Base-by-base conservation (phyloP, 768 basidiomycete species). In the Lentinula boryana region DNA sequence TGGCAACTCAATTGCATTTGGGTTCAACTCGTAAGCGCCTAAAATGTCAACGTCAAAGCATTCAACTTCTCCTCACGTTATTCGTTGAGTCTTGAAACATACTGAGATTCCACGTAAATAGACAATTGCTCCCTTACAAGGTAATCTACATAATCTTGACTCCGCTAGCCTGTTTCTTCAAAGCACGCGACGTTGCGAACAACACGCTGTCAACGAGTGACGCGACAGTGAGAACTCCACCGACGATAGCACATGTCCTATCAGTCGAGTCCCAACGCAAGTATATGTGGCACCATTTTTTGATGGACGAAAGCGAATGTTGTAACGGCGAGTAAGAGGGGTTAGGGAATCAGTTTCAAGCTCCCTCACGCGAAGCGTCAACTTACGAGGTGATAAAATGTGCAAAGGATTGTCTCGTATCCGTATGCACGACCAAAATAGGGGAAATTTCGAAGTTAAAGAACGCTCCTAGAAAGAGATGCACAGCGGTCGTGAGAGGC, bases 361-460 rank as follows among this genome's bases (percentile, higher is more conserved):
- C 16, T 27, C 10, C 5, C 13, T 16, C n/a, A 31, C 31, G 15
- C 5, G 31, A 33, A 40, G 35, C 5, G 53, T 59, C 21, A 15
- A 81, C 94, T 69, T 69, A 95, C 91, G 95, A 98, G 48, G 97
- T 98, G 31, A 98, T 76, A 80, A 98, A 98, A 75, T 99, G 97
- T 2, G 97, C 96, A 72, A 98, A 96, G 0, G 93, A 92, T 73
- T 98, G 95, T 59, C 94, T 83, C 36, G 84, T 88, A 70, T 98
- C 96, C 10, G 84, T 82, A 71, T 98, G 95, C 23, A 95, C 88
- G 55, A 99, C 89, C 53, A 92, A 88, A 68, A 99, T 95, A 12
- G 95, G 96, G 16, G 95, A 97, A 69, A 98, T 97, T 71, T 98
- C 95, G 72, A 91, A 97, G 77, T 94, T 97, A 80, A 91, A 87